These are phyloP conservation scores for Brasenia schreberi DNA, from an alignment of 164 flowering plant species.

Conservation along the genomic window DNA sequence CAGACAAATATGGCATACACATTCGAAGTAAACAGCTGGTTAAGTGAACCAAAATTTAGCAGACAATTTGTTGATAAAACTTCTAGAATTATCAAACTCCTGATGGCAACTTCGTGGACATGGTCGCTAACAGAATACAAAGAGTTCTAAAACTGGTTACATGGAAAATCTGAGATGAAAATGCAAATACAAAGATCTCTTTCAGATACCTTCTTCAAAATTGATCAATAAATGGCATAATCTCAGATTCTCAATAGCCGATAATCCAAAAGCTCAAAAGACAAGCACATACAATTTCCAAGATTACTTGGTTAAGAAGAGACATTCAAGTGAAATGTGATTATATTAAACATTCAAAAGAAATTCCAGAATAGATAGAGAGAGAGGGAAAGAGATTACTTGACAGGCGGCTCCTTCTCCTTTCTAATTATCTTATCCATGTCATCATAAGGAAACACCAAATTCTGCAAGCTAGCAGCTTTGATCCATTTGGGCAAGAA, in stretches of 20 bases:
- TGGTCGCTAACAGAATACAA: too few species aligned
- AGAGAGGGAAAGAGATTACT: constrained; percentile 36
- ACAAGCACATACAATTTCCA: background rate
- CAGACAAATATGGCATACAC: background rate
- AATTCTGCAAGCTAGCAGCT: constrained; percentile 90
- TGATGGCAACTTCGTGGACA: too few species aligned
- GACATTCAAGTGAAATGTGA: background rate
- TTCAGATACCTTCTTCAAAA: too few species aligned
- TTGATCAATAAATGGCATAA: background rate
- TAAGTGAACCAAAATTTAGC: background rate
- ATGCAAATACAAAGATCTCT: too few species aligned
- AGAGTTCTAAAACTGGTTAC: too few species aligned
- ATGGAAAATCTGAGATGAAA: too few species aligned
- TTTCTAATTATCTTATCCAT: constrained; percentile 69
- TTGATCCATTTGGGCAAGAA: constrained; percentile 78
- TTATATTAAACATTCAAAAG: too few species aligned
- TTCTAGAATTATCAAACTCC: too few species aligned
- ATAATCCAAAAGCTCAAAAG: background rate
- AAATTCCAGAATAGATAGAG: background rate
- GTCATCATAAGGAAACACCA: constrained; percentile 87
- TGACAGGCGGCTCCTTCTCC: constrained; percentile 77
- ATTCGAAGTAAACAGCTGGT: background rate
- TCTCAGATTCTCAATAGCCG: too few species aligned
- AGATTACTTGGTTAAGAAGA: background rate
- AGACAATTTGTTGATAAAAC: background rate